Conservation (phyloP, 1,284 basidiomycete species). For the Irpex sp. region DNA sequence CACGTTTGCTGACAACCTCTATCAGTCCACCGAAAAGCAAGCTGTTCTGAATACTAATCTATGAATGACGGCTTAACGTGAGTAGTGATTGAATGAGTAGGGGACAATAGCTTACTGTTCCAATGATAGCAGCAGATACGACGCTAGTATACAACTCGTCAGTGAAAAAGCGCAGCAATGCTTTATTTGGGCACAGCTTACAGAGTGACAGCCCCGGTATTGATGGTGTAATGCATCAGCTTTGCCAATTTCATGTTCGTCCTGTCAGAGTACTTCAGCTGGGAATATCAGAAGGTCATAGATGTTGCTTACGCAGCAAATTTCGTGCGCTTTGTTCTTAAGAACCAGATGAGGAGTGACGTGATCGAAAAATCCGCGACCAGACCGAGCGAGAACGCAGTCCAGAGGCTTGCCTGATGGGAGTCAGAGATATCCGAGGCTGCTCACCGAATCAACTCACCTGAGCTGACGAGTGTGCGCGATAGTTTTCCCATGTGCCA, state of each 20-base stretch:
- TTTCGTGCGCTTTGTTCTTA: background rate
- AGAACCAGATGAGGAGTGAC: background rate
- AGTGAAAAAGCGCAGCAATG: background rate
- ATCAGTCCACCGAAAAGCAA: constrained; percentile 8
- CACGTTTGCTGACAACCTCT: constrained; percentile 9
- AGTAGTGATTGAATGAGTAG: background rate
- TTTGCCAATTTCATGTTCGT: background rate
- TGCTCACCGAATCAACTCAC: background rate
- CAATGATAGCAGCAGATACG: background rate
- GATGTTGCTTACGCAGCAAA: background rate
- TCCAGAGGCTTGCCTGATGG: background rate
- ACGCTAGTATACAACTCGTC: background rate
- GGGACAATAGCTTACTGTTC: background rate
- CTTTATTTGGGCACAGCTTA: background rate
- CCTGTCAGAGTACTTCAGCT: background rate
- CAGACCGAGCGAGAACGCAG: background rate
- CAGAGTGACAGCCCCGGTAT: constrained; percentile 4
- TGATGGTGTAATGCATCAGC: constrained; percentile 1
- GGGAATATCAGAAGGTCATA: background rate
- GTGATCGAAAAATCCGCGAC: constrained; percentile 3
- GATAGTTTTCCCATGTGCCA: background rate
- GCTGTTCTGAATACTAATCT: background rate
- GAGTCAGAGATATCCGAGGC: background rate
- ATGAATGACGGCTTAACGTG: background rate
- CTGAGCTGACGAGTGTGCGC: background rate